Percentiles rank a stretch among this genome's conserved stretches.
Conservation (phyloP, 2,329 filamentous ascomycete genomes). For the Xylaria sp. region DNA sequence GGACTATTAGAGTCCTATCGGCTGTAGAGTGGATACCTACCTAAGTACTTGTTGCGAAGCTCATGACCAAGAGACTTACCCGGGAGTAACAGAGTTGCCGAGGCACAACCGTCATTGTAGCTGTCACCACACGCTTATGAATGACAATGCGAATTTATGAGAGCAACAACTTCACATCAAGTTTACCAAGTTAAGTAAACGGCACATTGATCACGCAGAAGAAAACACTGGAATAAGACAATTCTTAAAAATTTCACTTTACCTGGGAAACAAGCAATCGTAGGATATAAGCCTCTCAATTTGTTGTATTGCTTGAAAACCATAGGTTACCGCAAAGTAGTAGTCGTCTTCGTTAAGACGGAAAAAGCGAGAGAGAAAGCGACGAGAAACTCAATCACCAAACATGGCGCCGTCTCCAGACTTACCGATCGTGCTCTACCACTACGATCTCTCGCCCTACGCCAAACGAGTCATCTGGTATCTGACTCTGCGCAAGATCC, state of each 20-base stretch:
- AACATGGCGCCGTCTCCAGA: conserved; percentile 32
- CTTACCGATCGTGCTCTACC: conserved; percentile 68
- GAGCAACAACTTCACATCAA: neutral
- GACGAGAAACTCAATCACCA: neutral
- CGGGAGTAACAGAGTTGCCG: conserved; percentile 19
- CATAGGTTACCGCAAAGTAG: neutral
- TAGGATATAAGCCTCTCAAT: neutral
- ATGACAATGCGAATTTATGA: too few relatives aligned
- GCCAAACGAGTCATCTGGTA: conserved; percentile 74
- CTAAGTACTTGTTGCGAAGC: neutral
- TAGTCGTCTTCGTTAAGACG: neutral
- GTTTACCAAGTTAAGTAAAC: neutral
- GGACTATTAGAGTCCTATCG: neutral
- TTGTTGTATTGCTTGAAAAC: neutral
- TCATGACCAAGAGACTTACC: neutral
- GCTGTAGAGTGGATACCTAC: neutral
- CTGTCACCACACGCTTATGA: neutral
- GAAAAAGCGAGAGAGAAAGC: neutral
- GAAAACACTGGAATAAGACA: neutral
- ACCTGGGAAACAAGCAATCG: neutral
- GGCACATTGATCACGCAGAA: neutral
- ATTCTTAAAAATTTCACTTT: too few relatives aligned
- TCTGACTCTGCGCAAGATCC: conserved; percentile 70
- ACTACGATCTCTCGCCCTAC: conserved; percentile 73
- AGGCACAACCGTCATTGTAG: conserved; percentile 1